phyloP scores from a whole-genome alignment of 1,284 basidiomycete species.

The Xerocomus amazonicus region DNA sequence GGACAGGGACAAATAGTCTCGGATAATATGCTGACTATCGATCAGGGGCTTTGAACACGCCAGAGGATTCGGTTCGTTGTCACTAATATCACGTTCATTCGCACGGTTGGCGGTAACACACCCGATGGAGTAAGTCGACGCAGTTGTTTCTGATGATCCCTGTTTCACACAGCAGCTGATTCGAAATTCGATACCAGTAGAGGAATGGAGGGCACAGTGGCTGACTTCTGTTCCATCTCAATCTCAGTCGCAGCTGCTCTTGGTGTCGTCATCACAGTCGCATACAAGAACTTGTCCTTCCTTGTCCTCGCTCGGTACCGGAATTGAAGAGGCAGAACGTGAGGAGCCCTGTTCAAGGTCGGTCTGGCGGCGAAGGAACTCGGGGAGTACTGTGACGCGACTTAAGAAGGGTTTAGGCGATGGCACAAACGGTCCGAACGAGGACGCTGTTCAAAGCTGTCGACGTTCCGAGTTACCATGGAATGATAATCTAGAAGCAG shows the following conservation, averaged over 20 bases:
- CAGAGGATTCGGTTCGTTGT: too few species aligned
- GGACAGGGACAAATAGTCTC: too few species aligned
- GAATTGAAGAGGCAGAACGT: constrained; percentile 26
- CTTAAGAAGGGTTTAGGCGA: constrained; percentile 5
- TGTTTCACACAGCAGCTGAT: too few species aligned
- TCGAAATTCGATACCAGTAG: too few species aligned
- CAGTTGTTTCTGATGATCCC: too few species aligned
- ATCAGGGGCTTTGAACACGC: too few species aligned
- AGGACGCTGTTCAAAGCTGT: not conserved
- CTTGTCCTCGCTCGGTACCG: constrained; percentile 20
- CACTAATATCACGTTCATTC: not conserved
- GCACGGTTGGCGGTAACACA: not conserved
- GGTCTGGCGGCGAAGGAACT: constrained; percentile 17
- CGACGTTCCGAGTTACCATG: not conserved
- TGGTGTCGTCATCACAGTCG: constrained; percentile 18
- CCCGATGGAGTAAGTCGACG: too few species aligned
- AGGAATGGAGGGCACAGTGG: constrained; percentile 1
- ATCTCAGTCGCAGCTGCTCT: constrained; percentile 15
- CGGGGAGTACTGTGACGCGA: constrained; percentile 9
- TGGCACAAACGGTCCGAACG: not conserved
- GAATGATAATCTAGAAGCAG: not conserved
- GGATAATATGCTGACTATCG: too few species aligned
- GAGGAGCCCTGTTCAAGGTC: constrained; percentile 19
- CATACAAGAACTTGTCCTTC: constrained; percentile 19
- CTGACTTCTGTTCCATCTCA: constrained; percentile 19